Evolutionary conservation across 2,329 filamentous ascomycete species (phyloP).

Genomic region (Anisogramma anomala): DNA sequence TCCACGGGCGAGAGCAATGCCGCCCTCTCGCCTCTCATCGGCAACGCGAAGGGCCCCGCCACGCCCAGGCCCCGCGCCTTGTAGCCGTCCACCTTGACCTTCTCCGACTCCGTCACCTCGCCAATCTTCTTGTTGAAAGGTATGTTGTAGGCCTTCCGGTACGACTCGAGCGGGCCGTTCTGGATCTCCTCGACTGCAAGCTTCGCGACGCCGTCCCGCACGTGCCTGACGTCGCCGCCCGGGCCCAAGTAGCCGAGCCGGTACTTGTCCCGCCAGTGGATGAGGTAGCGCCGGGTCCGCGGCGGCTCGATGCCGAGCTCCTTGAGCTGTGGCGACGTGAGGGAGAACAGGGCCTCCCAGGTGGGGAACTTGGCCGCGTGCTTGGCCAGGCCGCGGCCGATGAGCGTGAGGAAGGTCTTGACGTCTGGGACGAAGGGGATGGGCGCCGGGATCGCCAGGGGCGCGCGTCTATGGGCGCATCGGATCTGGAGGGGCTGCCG

Average conservation of each 20-base stretch:
- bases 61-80: constrained; percentile 60
- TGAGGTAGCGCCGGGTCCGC: constrained; percentile 68
- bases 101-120: constrained; percentile 24
- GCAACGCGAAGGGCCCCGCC: constrained; percentile 60
- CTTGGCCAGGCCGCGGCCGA: constrained; percentile 74
- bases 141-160: constrained; percentile 45
- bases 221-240: constrained; percentile 69
- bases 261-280: constrained; percentile 82
- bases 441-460: constrained; percentile 45
- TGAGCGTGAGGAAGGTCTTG: constrained; percentile 74
- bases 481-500: constrained; percentile 27
- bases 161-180: constrained; percentile 27
- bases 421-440: constrained; percentile 82
- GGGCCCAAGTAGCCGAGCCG: constrained; percentile 64
- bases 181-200: constrained; percentile 35
- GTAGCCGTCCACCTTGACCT: constrained; percentile 51
- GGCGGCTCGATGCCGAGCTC: constrained; percentile 80
- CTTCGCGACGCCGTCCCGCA: constrained; percentile 44
- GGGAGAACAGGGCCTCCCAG: constrained; percentile 82
- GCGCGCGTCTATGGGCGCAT: constrained; percentile 32
- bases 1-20: constrained; percentile 63
- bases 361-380: constrained; percentile 79
- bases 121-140: constrained; percentile 32
- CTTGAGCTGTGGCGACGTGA: constrained; percentile 65
- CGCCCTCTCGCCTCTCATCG: constrained; percentile 51